Evolutionary conservation across 2,329 filamentous ascomycete species (phyloP), one percentile per base, ranked within the genome.

Genomic region (Stemphylium lycopersici): DNA sequence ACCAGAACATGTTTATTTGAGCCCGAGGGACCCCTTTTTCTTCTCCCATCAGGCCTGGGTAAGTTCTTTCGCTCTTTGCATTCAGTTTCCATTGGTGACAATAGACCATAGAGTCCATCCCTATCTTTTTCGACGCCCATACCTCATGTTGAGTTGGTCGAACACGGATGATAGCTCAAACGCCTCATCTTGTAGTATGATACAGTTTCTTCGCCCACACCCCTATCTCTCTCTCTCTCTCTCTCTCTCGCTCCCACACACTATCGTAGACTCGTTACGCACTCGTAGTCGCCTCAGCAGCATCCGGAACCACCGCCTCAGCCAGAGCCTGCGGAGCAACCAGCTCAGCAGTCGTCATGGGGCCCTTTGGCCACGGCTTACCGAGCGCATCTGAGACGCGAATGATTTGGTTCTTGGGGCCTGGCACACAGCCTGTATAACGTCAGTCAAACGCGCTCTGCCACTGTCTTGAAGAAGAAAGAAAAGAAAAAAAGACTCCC

Each of bases 331-430:
- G 50, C 18, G 56, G 48, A 11, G 60, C 60, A 16, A 45, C 44
- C 4, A 69, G 56, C 11, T 73, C 67, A 3, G 56, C 57, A 6
- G 62, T 56, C 5, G 58, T 65, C 70, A 74, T 72, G 0, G 74
- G 71, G 15, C 84, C 75, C 42, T 82, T 75, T 3, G 87, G 87
- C 87, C 86, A 89, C 20, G 86, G 84, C 81, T 96, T 95, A 84
- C 96, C 96, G 75, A 95, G 84, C 12, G 95, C 90, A 77, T 99
- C 95, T 73, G 96, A 89, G 51, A 99, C 81, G 78, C 88, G 87
- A 57, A 99, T 90, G 52, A 93, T 78, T 62, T 90, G 87, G 56
- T 91, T 90, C 79, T 96, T 96, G 54, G 93, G 93, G 0, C 95
- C 95, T 31, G 90, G 90, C 37, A 99, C 88, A 61, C 87, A 84